Evolutionary conservation across 352 stramenopile species (phyloP).

Genomic region (Globisporangium splendens): DNA sequence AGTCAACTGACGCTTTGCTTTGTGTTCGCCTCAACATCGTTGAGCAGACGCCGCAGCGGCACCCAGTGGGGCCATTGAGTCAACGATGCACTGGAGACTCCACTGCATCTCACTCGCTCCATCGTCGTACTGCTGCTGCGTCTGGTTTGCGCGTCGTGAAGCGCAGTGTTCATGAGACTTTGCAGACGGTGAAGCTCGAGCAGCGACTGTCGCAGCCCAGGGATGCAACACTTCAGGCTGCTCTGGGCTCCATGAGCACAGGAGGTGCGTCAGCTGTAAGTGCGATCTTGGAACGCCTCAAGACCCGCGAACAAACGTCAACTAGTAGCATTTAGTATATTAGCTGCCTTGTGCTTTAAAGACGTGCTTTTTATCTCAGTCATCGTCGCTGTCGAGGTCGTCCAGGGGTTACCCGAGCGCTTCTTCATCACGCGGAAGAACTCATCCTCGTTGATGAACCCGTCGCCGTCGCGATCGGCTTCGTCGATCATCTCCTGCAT

Average conservation of each 20-base stretch:
- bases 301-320: constrained; percentile 8
- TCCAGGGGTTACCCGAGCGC: constrained; percentile 91
- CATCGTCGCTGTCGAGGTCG: constrained; percentile 89
- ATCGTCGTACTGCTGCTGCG: neutral
- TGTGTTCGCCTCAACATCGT: constrained; percentile 42
- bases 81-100: neutral
- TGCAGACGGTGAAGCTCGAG: constrained; percentile 46
- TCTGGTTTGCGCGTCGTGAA: constrained; percentile 38
- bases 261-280: constrained; percentile 15
- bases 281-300: constrained; percentile 28
- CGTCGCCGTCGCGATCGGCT: constrained; percentile 91
- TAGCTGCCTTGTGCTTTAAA: neutral
- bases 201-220: constrained; percentile 31
- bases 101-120: neutral
- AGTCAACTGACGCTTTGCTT: constrained; percentile 31
- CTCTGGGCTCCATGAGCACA: constrained; percentile 8
- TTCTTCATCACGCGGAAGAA: constrained; percentile 97
- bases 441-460: constrained; percentile 93
- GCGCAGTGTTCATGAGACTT: constrained; percentile 69
- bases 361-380: constrained; percentile 28
- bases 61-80: neutral
- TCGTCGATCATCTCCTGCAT: constrained; percentile 96
- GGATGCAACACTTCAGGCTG: constrained; percentile 13
- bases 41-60: constrained; percentile 4
- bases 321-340: neutral